phyloP scores from a whole-genome alignment of 768 basidiomycete species.

The Auriscalpium microsporum region DNA sequence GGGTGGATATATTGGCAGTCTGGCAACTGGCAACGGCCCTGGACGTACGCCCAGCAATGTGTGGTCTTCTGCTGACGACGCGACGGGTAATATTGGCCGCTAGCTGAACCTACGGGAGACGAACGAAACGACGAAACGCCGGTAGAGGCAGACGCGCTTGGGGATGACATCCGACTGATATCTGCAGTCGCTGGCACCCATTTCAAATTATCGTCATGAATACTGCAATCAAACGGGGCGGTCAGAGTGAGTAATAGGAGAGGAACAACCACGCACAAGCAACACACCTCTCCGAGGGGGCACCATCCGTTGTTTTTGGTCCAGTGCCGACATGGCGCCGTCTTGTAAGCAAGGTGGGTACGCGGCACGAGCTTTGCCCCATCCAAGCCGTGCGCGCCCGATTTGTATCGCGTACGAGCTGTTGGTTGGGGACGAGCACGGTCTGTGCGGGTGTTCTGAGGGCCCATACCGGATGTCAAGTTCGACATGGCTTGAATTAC shows the following conservation, averaged over 20 bases:
- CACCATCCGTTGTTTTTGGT: background rate
- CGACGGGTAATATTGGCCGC: background rate
- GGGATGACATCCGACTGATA: background rate
- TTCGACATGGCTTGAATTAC: too few relatives aligned
- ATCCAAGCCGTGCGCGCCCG: too few relatives aligned
- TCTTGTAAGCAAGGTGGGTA: slow-evolving; percentile 12
- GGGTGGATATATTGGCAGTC: slow-evolving; percentile 2
- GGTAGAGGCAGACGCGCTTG: background rate
- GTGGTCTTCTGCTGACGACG: background rate
- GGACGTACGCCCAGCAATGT: slow-evolving; percentile 1
- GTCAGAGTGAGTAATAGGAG: background rate
- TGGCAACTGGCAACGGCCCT: background rate
- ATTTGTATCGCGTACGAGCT: too few relatives aligned
- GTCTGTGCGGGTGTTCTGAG: too few relatives aligned
- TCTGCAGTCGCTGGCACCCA: background rate
- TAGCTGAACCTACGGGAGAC: background rate
- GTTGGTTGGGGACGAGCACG: too few relatives aligned
- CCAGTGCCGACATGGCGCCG: background rate
- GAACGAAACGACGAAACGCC: background rate
- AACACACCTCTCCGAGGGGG: background rate
- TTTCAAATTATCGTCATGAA: background rate
- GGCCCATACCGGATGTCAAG: too few relatives aligned
- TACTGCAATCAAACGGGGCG: background rate
- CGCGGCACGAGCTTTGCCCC: background rate
- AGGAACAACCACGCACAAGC: background rate